Evolutionary conservation across 148 eudicot species (phyloP), one percentile per base, ranked within the genome.

Genomic region (Bassia scoparia): DNA sequence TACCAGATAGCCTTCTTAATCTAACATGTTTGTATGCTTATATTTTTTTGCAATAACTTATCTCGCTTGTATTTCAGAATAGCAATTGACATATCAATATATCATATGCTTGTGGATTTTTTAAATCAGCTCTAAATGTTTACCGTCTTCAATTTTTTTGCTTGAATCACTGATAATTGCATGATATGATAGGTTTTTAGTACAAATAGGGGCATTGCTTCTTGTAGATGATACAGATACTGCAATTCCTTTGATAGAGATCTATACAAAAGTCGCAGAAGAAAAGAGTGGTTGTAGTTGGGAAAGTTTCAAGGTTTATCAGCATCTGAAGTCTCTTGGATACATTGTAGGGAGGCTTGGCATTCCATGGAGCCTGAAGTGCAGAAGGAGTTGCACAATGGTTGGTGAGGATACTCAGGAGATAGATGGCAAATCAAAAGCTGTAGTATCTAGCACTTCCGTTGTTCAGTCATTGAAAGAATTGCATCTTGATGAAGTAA

Each of bases 311-410:
- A 86, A 88, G 83, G 87, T 85, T 20, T 95, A 88, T 74, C 80
- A 85, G 81, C 88, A 89, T 81, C 78, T 95, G 75, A 95, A 88
- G 82, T 81, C 85, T 81, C 86, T 91, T 50, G 98, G 97, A 68
- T 95, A 89, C 81, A 86, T 95, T 72, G 86, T 95, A 65, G 90
- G 89, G 35, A 84, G 90, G 37, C 88, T 85, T 64, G 83, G 83
- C 31, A 67, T 84, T 44, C 83, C 83, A 24, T 95, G 97, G 98
- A 86, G 89, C 69, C 31, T 82, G 74, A 91, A 87, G 82, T 76
- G 79, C 69, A 33, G 34, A 56, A 86, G 69, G 70, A 74, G 72
- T 63, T 73, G 61, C 55, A 35, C 78, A 13, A 24, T 41, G 18
- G 70, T 50, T 76, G 54, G 43, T 30, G 84, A 80, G 53, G 78